Conservation (phyloP, 768 basidiomycete species). For the Suillus ampliporus region DNA sequence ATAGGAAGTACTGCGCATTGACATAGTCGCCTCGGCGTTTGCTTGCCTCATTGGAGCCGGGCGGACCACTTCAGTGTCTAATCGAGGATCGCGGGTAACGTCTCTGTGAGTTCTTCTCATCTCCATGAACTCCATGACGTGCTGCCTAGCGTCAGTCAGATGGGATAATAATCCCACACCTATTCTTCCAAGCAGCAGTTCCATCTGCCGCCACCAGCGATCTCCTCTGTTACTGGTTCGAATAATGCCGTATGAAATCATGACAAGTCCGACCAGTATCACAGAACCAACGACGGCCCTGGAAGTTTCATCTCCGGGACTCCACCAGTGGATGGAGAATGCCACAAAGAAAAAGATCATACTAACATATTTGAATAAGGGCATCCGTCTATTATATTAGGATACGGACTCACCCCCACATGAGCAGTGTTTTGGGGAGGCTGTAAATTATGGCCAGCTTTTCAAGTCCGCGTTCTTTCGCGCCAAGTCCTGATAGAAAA, state of each 20-base stretch:
- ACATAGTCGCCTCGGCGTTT: background rate
- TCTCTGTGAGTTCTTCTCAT: background rate
- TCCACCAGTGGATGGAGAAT: slow-evolving; percentile 31
- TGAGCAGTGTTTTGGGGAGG: slow-evolving; percentile 38
- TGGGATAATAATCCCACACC: background rate
- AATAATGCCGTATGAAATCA: slow-evolving; percentile 52
- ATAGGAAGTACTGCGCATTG: background rate
- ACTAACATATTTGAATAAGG: slow-evolving; percentile 19
- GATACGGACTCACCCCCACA: slow-evolving; percentile 35
- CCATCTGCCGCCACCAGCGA: slow-evolving; percentile 13
- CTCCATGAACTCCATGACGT: background rate
- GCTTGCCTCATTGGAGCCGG: background rate
- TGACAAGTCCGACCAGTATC: slow-evolving; percentile 32
- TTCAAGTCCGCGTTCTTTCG: slow-evolving; percentile 31
- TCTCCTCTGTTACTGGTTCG: slow-evolving; percentile 14
- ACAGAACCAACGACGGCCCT: slow-evolving; percentile 37
- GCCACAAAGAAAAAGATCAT: slow-evolving; percentile 36
- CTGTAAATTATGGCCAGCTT: slow-evolving; percentile 40
- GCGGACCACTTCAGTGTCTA: background rate
- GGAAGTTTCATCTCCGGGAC: slow-evolving; percentile 8
- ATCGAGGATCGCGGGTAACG: background rate
- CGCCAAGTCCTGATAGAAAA: slow-evolving; percentile 27
- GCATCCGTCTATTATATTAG: background rate
- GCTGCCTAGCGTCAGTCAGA: background rate
- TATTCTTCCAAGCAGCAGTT: too few relatives aligned